Base-by-base conservation (phyloP, 2,329 filamentous ascomycete genomes). In the Periconia sp. region DNA sequence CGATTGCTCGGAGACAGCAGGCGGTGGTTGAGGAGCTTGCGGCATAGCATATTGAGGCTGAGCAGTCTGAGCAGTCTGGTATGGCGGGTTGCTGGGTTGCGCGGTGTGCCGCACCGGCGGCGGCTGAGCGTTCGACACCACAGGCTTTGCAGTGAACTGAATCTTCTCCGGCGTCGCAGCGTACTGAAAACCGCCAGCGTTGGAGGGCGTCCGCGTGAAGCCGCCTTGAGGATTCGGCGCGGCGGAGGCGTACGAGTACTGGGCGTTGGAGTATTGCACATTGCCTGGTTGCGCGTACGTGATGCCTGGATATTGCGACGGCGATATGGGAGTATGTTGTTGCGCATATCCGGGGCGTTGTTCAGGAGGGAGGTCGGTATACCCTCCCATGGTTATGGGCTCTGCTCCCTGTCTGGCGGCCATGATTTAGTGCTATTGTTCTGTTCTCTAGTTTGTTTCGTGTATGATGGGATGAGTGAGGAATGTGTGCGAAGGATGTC, bases 331-430 rank as follows among this genome's bases (percentile, higher is more conserved):
- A 11, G 33, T 37, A 13, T 59, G 56, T 41, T 68, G 62, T 49
- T 63, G 64, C 53, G 66, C 53, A 54, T 74, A 78, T 35, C 70
- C 73, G 2, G 76, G 75, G 6, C 77, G 66, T 56, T 79, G 71
- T 48, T 77, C 63, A 13, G 75, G 77, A 27, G 77, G 77, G 10
- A 77, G 68, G 55, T 79, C 76, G 20, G 67, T 63, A 55, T 75
- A 79, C 50, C 71, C 74, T 47, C 76, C 76, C 74, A 77, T 78
- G 46, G 74, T 77, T 33, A 76, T 71, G 56, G 68, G 68, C 44
- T 70, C 63, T 53, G 54, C 60, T 33, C 54, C 53, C 17, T 48
- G 14, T 61, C 69, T 73, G 58, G 62, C 46, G 44, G 65, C 65
- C 68, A 71, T 71, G 47, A 64, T 58, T 71, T 63, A 70, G 69